phyloP scores from a whole-genome alignment of 805 yeast genomes.

The Lachancea cidri region DNA sequence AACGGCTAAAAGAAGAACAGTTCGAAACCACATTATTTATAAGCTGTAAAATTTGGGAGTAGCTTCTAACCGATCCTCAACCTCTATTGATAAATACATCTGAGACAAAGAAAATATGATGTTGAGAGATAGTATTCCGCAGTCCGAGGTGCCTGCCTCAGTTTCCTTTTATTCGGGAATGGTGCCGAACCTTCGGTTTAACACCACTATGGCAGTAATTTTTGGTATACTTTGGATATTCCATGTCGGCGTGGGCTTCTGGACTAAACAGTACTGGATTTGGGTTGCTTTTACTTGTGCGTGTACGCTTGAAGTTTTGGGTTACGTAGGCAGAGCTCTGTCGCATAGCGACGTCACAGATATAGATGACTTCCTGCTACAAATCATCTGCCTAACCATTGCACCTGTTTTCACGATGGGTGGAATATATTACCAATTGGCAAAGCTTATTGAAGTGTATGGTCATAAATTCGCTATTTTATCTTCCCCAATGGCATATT shows the following conservation, averaged over 20 bases:
- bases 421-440: constrained; percentile 69
- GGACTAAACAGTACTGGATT: constrained; percentile 61
- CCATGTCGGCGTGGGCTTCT: constrained; percentile 41
- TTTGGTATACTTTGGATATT: constrained; percentile 44
- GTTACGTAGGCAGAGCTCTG: constrained; percentile 58
- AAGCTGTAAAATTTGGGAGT: not conserved
- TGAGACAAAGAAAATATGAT: not conserved
- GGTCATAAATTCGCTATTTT: constrained; percentile 48
- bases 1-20: too few relatives aligned
- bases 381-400: constrained; percentile 62
- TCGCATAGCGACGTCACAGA: constrained; percentile 36
- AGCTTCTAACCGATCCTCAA: not conserved
- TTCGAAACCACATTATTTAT: too few relatives aligned
- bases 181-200: constrained; percentile 52
- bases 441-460: constrained; percentile 58
- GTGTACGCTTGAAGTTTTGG: constrained; percentile 54
- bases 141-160: constrained; percentile 1
- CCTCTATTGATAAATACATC: too few relatives aligned
- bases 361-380: constrained; percentile 48
- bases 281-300: constrained; percentile 53
- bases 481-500: constrained; percentile 32
- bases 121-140: not conserved
- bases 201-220: constrained; percentile 49
- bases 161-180: constrained; percentile 34
- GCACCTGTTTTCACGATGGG: constrained; percentile 86